phyloP scores from a whole-genome alignment of 179 eudicot species.

The Nepenthes alata region DNA sequence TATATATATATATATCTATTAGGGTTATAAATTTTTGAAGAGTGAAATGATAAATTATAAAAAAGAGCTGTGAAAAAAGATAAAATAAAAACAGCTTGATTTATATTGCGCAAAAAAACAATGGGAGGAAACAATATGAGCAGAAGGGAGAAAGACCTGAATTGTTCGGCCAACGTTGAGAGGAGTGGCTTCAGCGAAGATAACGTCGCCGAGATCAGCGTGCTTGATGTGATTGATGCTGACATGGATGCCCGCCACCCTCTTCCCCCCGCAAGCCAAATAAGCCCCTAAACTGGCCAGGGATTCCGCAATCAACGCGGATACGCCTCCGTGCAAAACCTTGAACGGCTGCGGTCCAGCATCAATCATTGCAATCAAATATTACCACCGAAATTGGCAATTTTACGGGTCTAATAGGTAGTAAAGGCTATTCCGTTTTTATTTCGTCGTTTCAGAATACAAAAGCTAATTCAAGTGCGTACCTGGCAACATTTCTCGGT shows the following conservation, averaged over 20 bases:
- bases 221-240: slow-evolving; percentile 31
- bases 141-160: slow-evolving; percentile 16
- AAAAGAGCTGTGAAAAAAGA: too few species aligned
- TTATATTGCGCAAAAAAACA: too few species aligned
- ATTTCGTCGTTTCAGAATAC: neutral
- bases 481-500: slow-evolving; percentile 39
- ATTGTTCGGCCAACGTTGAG: slow-evolving; percentile 25
- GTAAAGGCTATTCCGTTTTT: neutral
- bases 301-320: slow-evolving; percentile 38
- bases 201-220: slow-evolving; percentile 34
- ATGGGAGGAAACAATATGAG: neutral
- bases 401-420: too few species aligned
- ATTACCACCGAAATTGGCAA: neutral
- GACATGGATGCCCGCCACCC: slow-evolving; percentile 35
- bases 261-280: slow-evolving; percentile 27
- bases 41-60: too few species aligned
- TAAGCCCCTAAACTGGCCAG: slow-evolving; percentile 38
- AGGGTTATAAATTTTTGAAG: too few species aligned
- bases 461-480: neutral
- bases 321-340: slow-evolving; percentile 41
- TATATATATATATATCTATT: too few species aligned
- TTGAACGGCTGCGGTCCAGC: slow-evolving; percentile 28
- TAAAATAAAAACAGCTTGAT: too few species aligned
- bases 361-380: neutral
- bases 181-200: slow-evolving; percentile 30